Base-by-base conservation (phyloP, 2,329 filamentous ascomycete species). In the Myriosclerotinia scirpicola region DNA sequence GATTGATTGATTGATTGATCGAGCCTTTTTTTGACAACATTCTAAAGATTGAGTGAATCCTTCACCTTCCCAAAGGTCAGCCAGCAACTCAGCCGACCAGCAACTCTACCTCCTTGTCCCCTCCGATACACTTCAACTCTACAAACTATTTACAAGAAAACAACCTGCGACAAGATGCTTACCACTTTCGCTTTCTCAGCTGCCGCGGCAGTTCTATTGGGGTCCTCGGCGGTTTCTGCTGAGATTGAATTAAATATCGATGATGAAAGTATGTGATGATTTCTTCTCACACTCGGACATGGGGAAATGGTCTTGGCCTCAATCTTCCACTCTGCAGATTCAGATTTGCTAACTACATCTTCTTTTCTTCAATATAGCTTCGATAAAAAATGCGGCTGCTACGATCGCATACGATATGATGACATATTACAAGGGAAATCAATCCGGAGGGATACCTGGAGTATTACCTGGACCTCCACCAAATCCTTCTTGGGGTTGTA, bases 391-490 rank as follows among this genome's bases (percentile, higher is more conserved):
- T 68, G 71, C 68, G 14, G 73, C 76, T 12, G 68, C 74, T 6
- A 75, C 75, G 2, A 71, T 77, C 48, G 75, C 75, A 54, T 77
- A 74, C 67, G 76, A 77, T 65, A 74, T 77, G 73, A 76, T 77
- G 75, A 73, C 69, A 62, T 76, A 75, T 67, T 87, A 87, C 71
- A 74, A 74, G 50, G 76, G 76, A 36, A 77, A 77, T 62, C 50
- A 65, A 50, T 71, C 80, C 75, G 46, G 81, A 77, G 54, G 79
- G 62, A 80, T 81, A 48, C 81, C 82, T 2, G 83, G 83, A 54
- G 81, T 83, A 66, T 69, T 86, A 59, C 79, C 82, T 58, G 74
- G 79, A 5, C 76, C 76, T 64, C 84, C 84, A 22, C 72, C 75
- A 22, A 68, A 76, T 66, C 74, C 74, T 17, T 36, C 72, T 44